Conservation (phyloP, 352 stramenopile genomes). For the Phytophthora colocasiae region DNA sequence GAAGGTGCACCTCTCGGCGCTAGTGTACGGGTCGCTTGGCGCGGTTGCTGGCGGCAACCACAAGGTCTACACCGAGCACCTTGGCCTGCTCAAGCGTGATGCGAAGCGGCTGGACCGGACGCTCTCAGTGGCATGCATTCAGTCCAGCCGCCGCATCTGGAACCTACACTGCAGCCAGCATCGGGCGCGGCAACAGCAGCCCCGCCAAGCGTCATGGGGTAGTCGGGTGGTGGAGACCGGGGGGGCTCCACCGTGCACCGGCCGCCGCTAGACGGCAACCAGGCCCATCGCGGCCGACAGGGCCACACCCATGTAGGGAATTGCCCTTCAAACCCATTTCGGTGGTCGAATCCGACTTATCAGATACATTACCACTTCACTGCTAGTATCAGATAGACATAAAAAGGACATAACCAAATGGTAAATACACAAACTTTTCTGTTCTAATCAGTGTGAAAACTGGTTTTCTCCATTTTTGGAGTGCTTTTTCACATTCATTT, state of each 20-base stretch:
- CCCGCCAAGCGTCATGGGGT: slow-evolving; percentile 5
- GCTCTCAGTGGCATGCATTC: slow-evolving; percentile 9
- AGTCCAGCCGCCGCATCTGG: slow-evolving; percentile 16
- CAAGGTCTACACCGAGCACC: slow-evolving; percentile 4
- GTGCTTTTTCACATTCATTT: no score
- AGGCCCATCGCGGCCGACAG: no score
- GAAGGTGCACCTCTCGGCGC: slow-evolving; percentile 8
- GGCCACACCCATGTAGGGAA: no score
- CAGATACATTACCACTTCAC: no score
- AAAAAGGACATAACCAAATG: no score
- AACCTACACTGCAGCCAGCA: slow-evolving; percentile 11
- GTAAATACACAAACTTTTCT: no score
- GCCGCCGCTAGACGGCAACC: slow-evolving; percentile 6
- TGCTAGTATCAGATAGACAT: no score
- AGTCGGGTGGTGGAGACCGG: slow-evolving; percentile 17
- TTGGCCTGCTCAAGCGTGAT: slow-evolving; percentile 11
- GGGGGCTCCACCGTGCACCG: slow-evolving; percentile 7
- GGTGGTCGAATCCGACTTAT: no score
- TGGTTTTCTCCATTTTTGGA: no score
- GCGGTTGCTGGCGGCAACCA: neutral
- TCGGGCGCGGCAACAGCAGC: slow-evolving; percentile 4
- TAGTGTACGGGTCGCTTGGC: slow-evolving; percentile 18
- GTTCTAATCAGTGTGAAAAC: no score
- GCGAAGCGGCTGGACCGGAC: slow-evolving; percentile 11
- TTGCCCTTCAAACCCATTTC: no score